Evolutionary conservation across 2,329 filamentous ascomycete genomes (phyloP).

Genomic region (Lachnellula arida): DNA sequence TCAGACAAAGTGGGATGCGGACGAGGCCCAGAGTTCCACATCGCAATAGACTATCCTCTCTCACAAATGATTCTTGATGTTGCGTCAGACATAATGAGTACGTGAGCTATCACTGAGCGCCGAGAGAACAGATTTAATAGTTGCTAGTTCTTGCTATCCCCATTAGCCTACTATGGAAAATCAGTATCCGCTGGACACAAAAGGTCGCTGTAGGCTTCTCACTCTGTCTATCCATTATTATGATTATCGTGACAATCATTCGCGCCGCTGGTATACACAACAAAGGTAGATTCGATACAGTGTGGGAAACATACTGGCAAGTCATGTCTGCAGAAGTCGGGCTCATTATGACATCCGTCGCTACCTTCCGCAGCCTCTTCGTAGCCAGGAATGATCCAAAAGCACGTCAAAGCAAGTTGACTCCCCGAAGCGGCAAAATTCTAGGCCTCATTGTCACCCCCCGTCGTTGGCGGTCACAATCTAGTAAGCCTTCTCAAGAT

Average conservation of each 20-base stretch:
- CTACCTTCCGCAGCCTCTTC: not conserved
- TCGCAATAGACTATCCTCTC: not conserved
- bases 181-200: not conserved
- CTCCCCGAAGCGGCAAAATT: too few species aligned
- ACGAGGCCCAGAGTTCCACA: too few species aligned
- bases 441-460: too few species aligned
- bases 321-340: slow-evolving; percentile 1
- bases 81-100: not conserved
- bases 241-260: slow-evolving; percentile 3
- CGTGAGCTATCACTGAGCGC: not conserved
- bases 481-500: too few species aligned
- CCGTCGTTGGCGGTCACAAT: too few species aligned
- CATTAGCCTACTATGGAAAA: slow-evolving; percentile 2
- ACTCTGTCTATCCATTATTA: slow-evolving; percentile 1
- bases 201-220: not conserved
- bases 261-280: not conserved
- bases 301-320: slow-evolving; percentile 3
- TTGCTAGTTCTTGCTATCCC: not conserved
- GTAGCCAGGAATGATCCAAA: not conserved
- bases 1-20: too few species aligned
- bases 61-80: slow-evolving; percentile 1
- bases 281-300: not conserved
- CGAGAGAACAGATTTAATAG: too few species aligned
- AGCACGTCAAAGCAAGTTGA: too few species aligned
- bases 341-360: not conserved